These are phyloP conservation scores for Citrus mangshanensis DNA, from an alignment of 345 rosid genomes.

Conservation along the genomic window DNA sequence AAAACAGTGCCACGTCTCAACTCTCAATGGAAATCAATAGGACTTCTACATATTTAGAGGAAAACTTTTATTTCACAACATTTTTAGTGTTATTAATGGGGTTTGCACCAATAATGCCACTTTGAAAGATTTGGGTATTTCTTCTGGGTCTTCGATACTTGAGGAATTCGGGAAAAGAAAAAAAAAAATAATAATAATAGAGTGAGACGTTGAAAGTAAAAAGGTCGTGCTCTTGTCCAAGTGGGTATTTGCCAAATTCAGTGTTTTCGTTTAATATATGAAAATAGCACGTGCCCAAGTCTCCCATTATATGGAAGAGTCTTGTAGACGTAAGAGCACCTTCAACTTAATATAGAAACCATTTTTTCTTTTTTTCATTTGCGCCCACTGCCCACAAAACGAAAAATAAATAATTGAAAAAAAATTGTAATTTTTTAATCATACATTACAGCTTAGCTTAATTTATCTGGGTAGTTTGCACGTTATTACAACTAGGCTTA, in stretches of 20 bases:
- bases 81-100: neutral
- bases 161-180: neutral
- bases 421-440: too few species aligned
- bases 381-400: neutral
- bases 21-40: neutral
- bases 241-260: neutral
- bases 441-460: too few species aligned
- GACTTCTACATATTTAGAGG: neutral
- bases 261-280: neutral
- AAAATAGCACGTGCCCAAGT: neutral
- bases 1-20: neutral
- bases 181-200: neutral
- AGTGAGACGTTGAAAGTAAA: neutral
- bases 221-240: neutral
- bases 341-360: neutral
- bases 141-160: neutral
- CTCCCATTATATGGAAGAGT: neutral
- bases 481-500: neutral
- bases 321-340: too few species aligned
- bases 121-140: neutral
- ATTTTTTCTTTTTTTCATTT: neutral
- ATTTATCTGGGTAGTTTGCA: neutral
- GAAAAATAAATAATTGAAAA: neutral
- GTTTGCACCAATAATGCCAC: neutral
- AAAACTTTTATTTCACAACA: neutral